Evolutionary conservation across 148 eudicot species (phyloP).

Genomic region (Salicornia ramosissima): DNA sequence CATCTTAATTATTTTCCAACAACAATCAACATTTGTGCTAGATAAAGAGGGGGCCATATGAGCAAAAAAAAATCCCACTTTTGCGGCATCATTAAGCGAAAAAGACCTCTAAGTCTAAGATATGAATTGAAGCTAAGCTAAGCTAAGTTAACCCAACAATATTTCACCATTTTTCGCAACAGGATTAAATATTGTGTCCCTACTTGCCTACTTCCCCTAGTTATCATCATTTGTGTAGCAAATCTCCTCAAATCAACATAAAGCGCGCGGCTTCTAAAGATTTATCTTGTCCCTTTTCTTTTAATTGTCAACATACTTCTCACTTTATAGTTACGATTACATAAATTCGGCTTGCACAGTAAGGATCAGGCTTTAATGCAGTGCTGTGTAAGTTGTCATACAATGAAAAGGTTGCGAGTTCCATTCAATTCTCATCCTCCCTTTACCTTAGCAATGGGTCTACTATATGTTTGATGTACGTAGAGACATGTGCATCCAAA

Average conservation of each 20-base stretch:
- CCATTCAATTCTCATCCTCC: no score
- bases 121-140: background rate
- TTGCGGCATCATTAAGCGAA: conserved; percentile 19
- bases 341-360: no score
- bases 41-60: background rate
- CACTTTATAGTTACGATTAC: background rate
- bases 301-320: background rate
- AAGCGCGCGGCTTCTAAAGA: conserved; percentile 15
- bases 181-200: conserved; percentile 8
- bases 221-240: background rate
- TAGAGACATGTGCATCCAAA: no score
- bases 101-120: background rate
- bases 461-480: no score
- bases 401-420: no score
- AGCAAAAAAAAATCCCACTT: conserved; percentile 13
- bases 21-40: conserved; percentile 13
- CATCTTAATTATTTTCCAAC: conserved; percentile 6
- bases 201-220: conserved; percentile 15
- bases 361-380: no score
- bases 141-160: conserved; percentile 5
- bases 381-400: no score
- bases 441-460: no score
- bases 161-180: conserved; percentile 13
- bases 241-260: conserved; percentile 2
- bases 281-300: conserved; percentile 13